A percentile compares a stretch with the other conserved stretches of the same genome.
Conservation (phyloP, 768 basidiomycete species). For the Psilocybe azurescens region DNA sequence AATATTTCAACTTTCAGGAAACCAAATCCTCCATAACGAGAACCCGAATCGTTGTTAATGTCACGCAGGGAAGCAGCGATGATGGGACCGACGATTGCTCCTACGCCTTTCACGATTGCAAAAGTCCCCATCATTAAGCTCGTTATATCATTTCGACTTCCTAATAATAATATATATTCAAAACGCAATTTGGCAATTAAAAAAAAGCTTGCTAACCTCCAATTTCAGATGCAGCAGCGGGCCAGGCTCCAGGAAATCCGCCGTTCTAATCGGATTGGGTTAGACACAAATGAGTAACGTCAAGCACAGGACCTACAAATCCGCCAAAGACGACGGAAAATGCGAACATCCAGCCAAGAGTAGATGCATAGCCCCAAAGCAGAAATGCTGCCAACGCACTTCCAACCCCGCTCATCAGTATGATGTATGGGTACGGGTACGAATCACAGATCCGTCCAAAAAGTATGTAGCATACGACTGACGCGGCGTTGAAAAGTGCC, state of each 20-base stretch:
- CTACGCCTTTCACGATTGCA: conserved; percentile 8
- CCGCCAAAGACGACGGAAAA: conserved; percentile 15
- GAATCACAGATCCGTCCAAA: conserved; percentile 16
- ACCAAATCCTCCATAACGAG: conserved; percentile 6
- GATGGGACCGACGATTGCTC: conserved; percentile 5
- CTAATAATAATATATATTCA: neutral
- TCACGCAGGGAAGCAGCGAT: conserved; percentile 11
- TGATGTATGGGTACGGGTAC: conserved; percentile 16
- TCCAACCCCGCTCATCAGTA: conserved; percentile 10
- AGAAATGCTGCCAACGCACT: conserved; percentile 14
- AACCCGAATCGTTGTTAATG: neutral
- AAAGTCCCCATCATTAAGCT: conserved; percentile 7
- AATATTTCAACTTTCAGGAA: conserved; percentile 14
- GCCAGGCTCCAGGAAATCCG: conserved; percentile 14
- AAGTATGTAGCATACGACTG: conserved; percentile 13
- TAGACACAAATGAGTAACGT: neutral
- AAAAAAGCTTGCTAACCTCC: conserved; percentile 3
- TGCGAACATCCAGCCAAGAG: conserved; percentile 14
- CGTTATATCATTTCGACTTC: conserved; percentile 8
- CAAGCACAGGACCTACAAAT: conserved; percentile 5
- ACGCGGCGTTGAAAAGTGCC: conserved; percentile 13
- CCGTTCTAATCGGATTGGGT: conserved; percentile 4
- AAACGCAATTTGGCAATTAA: too few species aligned
- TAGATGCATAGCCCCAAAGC: conserved; percentile 15
- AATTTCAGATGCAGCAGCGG: conserved; percentile 15